Conservation (phyloP, 2,329 filamentous ascomycete species). For the Stagonosporopsis vannaccii region DNA sequence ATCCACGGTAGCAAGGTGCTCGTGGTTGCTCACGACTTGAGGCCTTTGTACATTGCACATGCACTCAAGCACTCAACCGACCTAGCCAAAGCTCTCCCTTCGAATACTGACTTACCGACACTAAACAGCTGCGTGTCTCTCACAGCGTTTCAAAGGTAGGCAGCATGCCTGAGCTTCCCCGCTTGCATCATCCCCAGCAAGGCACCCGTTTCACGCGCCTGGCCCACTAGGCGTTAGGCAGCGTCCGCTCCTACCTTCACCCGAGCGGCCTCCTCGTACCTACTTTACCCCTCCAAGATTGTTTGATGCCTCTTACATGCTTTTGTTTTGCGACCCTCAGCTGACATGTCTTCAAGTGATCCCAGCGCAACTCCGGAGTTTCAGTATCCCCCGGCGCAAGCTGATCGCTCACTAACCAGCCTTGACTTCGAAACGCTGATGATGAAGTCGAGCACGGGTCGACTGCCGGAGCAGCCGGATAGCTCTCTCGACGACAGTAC, state of each 20-base stretch:
- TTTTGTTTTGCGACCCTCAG: conserved; percentile 18
- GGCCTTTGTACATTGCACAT: conserved; percentile 12
- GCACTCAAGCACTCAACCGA: neutral
- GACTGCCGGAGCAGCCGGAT: conserved; percentile 32
- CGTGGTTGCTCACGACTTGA: conserved; percentile 16
- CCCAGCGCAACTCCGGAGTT: conserved; percentile 37
- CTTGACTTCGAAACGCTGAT: conserved; percentile 46
- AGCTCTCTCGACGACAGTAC: conserved; percentile 47
- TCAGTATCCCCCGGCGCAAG: conserved; percentile 41
- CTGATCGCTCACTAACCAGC: conserved; percentile 39
- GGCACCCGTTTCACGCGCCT: conserved; percentile 29
- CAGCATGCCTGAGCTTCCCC: conserved; percentile 18
- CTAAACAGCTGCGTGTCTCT: neutral
- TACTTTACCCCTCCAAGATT: conserved; percentile 18
- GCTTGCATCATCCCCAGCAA: conserved; percentile 24
- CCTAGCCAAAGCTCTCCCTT: conserved; percentile 3
- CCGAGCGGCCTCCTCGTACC: conserved; percentile 19
- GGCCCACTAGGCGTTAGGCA: conserved; percentile 35
- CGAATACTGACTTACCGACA: neutral
- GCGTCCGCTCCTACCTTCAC: conserved; percentile 28
- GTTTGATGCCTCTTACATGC: conserved; percentile 7
- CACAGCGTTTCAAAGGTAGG: conserved; percentile 11
- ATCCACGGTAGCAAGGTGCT: conserved; percentile 12
- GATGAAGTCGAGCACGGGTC: conserved; percentile 44
- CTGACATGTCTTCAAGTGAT: conserved; percentile 44